Conservation (phyloP, 1,139 yeast species). For the Protomyces arabidopsidicola region DNA sequence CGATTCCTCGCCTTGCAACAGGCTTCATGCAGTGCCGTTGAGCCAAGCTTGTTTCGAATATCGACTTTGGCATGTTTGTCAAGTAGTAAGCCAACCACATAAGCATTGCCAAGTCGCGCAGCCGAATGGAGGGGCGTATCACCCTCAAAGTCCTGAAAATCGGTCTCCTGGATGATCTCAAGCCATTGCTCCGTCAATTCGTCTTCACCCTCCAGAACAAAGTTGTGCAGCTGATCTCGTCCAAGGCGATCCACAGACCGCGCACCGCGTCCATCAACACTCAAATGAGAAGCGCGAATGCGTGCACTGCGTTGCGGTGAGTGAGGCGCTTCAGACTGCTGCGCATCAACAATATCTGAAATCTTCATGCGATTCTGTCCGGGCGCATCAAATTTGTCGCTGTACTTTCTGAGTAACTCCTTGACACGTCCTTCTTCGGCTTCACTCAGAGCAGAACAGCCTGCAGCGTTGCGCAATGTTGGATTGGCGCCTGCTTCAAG, state of each 20-base stretch:
- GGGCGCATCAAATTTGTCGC: constrained; percentile 12
- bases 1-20: constrained; percentile 1
- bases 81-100: constrained; percentile 10
- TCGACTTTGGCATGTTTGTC: constrained; percentile 12
- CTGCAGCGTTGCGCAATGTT: constrained; percentile 15
- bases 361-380: constrained; percentile 25
- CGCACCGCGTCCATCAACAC: constrained; percentile 10
- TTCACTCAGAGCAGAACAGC: constrained; percentile 19
- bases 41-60: constrained; percentile 10
- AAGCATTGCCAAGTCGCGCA: constrained; percentile 18
- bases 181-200: constrained; percentile 22
- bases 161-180: constrained; percentile 14
- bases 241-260: constrained; percentile 17
- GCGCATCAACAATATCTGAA: constrained; percentile 3
- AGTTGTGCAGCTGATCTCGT: constrained; percentile 19
- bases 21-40: constrained; percentile 20
- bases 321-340: background rate
- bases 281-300: constrained; percentile 6
- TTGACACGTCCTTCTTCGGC: constrained; percentile 25
- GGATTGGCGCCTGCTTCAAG: constrained; percentile 26
- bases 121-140: constrained; percentile 21
- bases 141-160: constrained; percentile 15
- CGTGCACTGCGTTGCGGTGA: constrained; percentile 22
- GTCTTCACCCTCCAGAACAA: constrained; percentile 14
- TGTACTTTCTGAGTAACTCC: constrained; percentile 9